Conservation (phyloP, 140 eudicot genomes). For the Ambrosia hybrid region DNA sequence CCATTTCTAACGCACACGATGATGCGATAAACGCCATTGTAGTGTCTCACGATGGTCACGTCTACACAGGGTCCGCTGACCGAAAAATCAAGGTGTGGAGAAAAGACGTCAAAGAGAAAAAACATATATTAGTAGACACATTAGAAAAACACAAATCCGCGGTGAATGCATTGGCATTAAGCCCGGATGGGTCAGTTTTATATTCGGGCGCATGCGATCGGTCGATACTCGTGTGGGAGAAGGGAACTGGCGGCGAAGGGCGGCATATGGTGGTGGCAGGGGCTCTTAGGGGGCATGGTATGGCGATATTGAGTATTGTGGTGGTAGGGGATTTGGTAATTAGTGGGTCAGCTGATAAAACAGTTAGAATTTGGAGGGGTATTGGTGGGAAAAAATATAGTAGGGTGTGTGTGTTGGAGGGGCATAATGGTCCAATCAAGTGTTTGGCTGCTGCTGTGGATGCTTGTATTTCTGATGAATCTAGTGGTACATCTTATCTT, state of each 20-base stretch:
- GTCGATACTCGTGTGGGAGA: slow-evolving; percentile 82
- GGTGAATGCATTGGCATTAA: slow-evolving; percentile 76
- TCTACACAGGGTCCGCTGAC: slow-evolving; percentile 85
- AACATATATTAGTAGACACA: slow-evolving; percentile 41
- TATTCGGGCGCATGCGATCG: slow-evolving; percentile 92
- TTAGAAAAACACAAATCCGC: slow-evolving; percentile 77
- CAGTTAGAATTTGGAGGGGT: slow-evolving; percentile 74
- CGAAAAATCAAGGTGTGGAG: slow-evolving; percentile 72
- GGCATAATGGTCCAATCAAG: slow-evolving; percentile 71
- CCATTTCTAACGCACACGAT: slow-evolving; percentile 69
- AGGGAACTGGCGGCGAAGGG: slow-evolving; percentile 28
- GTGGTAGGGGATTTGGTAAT: slow-evolving; percentile 74
- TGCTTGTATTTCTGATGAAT: slow-evolving; percentile 17
- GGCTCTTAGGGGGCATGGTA: slow-evolving; percentile 79
- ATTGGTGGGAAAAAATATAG: slow-evolving; percentile 36
- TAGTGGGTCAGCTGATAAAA: slow-evolving; percentile 91
- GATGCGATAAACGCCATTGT: slow-evolving; percentile 81
- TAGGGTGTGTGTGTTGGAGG: slow-evolving; percentile 73
- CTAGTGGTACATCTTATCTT: slow-evolving; percentile 32
- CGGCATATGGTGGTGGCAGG: slow-evolving; percentile 67
- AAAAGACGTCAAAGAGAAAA: slow-evolving; percentile 33
- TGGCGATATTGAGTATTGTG: slow-evolving; percentile 65
- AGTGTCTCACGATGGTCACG: slow-evolving; percentile 44
- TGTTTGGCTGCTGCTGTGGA: slow-evolving; percentile 63
- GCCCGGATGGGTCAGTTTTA: slow-evolving; percentile 52